phyloP scores from a whole-genome alignment of 371 early-diverging fungal species.

The Zychaea mexicana region DNA sequence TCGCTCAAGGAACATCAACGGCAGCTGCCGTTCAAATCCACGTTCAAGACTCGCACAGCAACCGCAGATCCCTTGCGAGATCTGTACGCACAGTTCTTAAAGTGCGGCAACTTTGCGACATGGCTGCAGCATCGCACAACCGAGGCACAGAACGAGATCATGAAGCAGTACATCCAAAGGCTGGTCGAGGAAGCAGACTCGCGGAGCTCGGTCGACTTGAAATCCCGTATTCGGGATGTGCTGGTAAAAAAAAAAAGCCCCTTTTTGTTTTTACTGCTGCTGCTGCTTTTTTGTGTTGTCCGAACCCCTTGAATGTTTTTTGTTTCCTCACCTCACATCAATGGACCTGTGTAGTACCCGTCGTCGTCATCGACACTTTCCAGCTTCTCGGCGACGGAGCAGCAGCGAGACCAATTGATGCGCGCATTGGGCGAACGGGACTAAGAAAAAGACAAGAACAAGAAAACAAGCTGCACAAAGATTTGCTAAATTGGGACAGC shows the following conservation, averaged over 20 bases:
- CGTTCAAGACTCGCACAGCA: slow-evolving; percentile 50
- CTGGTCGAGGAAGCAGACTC: slow-evolving; percentile 55
- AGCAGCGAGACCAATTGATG: slow-evolving; percentile 15
- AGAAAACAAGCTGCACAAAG: not conserved
- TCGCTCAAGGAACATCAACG: slow-evolving; percentile 56
- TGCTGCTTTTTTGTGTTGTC: too few species aligned
- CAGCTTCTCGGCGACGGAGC: slow-evolving; percentile 8
- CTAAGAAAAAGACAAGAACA: not conserved
- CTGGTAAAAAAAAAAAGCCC: slow-evolving; percentile 14
- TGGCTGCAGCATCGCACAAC: slow-evolving; percentile 89
- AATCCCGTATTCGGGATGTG: slow-evolving; percentile 20
- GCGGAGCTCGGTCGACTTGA: slow-evolving; percentile 16
- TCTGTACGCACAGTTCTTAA: slow-evolving; percentile 86
- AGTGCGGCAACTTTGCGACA: slow-evolving; percentile 93
- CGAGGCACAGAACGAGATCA: slow-evolving; percentile 76
- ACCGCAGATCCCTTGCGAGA: slow-evolving; percentile 55
- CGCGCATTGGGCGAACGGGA: slow-evolving; percentile 11
- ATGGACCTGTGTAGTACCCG: slow-evolving; percentile 8
- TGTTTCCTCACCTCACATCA: not conserved
- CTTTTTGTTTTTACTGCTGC: too few species aligned
- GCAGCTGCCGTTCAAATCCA: slow-evolving; percentile 54
- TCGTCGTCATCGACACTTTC: slow-evolving; percentile 3
- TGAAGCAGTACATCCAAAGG: slow-evolving; percentile 57
- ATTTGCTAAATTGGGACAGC: slow-evolving; percentile 7
- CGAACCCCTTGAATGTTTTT: too few species aligned